Base-by-base conservation (phyloP, 1,139 yeast species). In the Petasospora fabianii region DNA sequence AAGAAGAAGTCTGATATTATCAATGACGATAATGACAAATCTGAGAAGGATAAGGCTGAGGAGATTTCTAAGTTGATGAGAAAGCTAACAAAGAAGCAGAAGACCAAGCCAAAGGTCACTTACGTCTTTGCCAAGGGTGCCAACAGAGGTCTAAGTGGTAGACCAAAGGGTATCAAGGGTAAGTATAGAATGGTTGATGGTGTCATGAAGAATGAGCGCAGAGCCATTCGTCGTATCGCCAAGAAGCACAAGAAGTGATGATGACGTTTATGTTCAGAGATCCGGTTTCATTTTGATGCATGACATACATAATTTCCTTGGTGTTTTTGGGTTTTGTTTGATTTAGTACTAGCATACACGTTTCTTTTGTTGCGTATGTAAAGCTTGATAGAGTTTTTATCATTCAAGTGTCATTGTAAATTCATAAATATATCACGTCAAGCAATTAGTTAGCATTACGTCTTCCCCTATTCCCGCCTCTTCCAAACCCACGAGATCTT, bases 181-280 rank as follows among this genome's bases (percentile, higher is more conserved):
- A 88, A 87, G 61, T 92, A 92, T 71, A 92, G 87, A 82, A 92
- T 94, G 98, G 97, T 92, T 54, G 99, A 92, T 66, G 97, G 97
- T 71, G 85, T 83, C 16, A 71, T 88, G 84, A 92, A 94, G 85
- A 92, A 92, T 64, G 99, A 92, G 66, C 90, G 84, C 69, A 74
- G 98, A 53, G 97, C 97, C 22, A 71, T 90, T 60, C 83, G 77
- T 62, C 81, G 97, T 60, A 84, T 90, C 51, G 84, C 88, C 20
- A 92, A 90, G 73, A 87, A 84, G 69, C 73, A 80, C 55, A 79
- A 74, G 60, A 75, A 75, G 53, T 62, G 54, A 48, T 5, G 16
- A 5, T 11, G 22, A 11, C 26, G 26, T 12, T 22, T 22, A 13
- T 22, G 10, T 22, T 22, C 12, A 22, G 26, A 13, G 26, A 11